A percentile compares a stretch with the other conserved stretches of the same genome.
Evolutionary conservation across 768 basidiomycete genomes (phyloP).

Genomic region (Naematelia encephala): DNA sequence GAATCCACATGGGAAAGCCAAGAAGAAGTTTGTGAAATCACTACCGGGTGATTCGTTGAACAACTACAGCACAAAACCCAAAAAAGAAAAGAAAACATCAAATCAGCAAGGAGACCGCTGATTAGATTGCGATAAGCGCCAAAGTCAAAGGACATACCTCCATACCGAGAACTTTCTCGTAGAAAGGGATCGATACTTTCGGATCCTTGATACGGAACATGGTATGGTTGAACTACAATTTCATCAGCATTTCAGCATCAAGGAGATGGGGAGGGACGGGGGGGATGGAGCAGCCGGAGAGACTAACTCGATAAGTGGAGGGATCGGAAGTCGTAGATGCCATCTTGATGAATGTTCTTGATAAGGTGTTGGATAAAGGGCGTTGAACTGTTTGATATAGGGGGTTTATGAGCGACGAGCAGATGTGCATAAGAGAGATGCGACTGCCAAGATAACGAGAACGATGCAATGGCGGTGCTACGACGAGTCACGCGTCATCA

Average conservation of each 20-base stretch:
- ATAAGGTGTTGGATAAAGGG: neutral
- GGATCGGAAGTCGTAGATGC: slow-evolving; percentile 15
- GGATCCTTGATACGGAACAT: slow-evolving; percentile 69
- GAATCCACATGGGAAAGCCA: slow-evolving; percentile 59
- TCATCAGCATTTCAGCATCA: neutral
- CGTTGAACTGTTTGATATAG: neutral
- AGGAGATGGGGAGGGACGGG: neutral
- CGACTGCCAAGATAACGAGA: too few relatives aligned
- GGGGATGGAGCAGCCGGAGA: neutral
- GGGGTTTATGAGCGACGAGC: neutral
- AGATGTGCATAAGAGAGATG: neutral
- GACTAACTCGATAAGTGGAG: slow-evolving; percentile 24
- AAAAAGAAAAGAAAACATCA: neutral
- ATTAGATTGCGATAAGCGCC: too few relatives aligned
- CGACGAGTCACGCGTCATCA: too few relatives aligned
- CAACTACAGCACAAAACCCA: neutral
- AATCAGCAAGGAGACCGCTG: too few relatives aligned
- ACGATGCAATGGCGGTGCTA: too few relatives aligned
- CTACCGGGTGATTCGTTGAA: slow-evolving; percentile 34
- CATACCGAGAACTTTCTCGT: slow-evolving; percentile 70
- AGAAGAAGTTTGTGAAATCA: slow-evolving; percentile 50
- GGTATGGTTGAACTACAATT: slow-evolving; percentile 47
- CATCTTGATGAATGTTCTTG: slow-evolving; percentile 10
- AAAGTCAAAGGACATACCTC: slow-evolving; percentile 56
- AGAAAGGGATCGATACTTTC: slow-evolving; percentile 73